Evolutionary conservation across 2,329 filamentous ascomycete species (phyloP), one percentile per base, ranked within the genome.

Genomic region (Diplodia mutila): DNA sequence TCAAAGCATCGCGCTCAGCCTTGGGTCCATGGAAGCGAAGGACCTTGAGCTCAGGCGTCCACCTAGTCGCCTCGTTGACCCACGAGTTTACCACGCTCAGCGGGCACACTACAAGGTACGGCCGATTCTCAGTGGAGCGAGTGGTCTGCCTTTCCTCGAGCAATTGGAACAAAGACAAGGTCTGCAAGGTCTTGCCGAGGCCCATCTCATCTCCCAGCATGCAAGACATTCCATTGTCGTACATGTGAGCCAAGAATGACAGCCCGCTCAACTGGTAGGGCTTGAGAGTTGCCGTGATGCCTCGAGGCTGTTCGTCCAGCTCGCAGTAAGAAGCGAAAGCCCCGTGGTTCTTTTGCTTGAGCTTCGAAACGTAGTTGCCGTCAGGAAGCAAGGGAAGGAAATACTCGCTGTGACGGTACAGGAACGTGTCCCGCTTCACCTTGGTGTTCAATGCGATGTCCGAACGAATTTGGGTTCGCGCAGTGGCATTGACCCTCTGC

Each of bases 141-240:
- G 68, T 64, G 76, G 89, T 86, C 83, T 98, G 97, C 80, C 88
- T 90, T 83, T 98, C 94, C 71, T 99, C 97, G 66, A 99, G 89
- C 77, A 98, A 95, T 18, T 94, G 97, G 74, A 99, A 91, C 77
- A 99, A 84, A 80, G 92, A 97, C 80, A 99, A 96, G 39, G 95
- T 98, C 80, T 99, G 95, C 72, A 99, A 97, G 0, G 95, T 99
- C 84, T 99, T 99, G 78, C 95, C 95, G 70, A 99, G 90, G 88
- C 95, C 95, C 95, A 99, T 99, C 81, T 99, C 95, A 76, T 99
- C 95, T 68, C 95, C 95, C 73, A 99, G 84, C 72, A 99, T 97
- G 85, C 95, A 95, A 75, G 98, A 98, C 71, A 99, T 89, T 78
- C 97, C 98, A 83, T 99, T 99, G 88, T 98, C 97, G 86, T 97